Conservation (phyloP, 495 filamentous ascomycete species). For the Gamarada debralockiae region DNA sequence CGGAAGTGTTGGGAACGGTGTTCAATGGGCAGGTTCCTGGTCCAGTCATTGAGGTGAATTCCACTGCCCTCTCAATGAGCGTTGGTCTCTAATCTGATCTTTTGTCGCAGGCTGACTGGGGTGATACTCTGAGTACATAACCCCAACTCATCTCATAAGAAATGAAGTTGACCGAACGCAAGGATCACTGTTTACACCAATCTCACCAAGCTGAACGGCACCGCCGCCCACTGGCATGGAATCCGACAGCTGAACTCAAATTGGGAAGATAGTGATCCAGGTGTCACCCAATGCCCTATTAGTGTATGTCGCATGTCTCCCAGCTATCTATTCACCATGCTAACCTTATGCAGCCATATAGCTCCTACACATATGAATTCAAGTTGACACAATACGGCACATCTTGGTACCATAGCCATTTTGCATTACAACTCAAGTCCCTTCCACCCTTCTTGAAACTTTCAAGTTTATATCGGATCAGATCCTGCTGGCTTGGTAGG, state of each 20-base stretch:
- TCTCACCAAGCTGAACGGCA: not conserved
- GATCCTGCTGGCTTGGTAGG: too few relatives aligned
- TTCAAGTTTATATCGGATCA: too few relatives aligned
- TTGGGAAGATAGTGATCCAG: slow-evolving; percentile 34
- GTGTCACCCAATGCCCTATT: slow-evolving; percentile 39
- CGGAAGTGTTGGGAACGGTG: too few relatives aligned
- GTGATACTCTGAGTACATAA: not conserved
- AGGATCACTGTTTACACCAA: not conserved
- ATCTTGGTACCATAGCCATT: slow-evolving; percentile 59
- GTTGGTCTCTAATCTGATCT: too few relatives aligned
- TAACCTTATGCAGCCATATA: slow-evolving; percentile 23
- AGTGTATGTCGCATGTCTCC: not conserved
- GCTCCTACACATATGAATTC: slow-evolving; percentile 43
- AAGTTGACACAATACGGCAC: slow-evolving; percentile 47
- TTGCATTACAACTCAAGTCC: slow-evolving; percentile 41
- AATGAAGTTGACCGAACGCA: not conserved
- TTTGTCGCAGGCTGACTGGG: not conserved
- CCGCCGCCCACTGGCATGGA: slow-evolving; percentile 47
- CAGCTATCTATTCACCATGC: not conserved
- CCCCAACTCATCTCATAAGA: not conserved
- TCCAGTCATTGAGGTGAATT: too few relatives aligned
- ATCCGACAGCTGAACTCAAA: slow-evolving; percentile 32
- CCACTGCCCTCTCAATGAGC: too few relatives aligned
- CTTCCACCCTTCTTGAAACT: slow-evolving; percentile 28
- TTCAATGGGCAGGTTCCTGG: too few relatives aligned